phyloP scores from a whole-genome alignment of 139 green algal species.

The Trebouxia sp. region DNA sequence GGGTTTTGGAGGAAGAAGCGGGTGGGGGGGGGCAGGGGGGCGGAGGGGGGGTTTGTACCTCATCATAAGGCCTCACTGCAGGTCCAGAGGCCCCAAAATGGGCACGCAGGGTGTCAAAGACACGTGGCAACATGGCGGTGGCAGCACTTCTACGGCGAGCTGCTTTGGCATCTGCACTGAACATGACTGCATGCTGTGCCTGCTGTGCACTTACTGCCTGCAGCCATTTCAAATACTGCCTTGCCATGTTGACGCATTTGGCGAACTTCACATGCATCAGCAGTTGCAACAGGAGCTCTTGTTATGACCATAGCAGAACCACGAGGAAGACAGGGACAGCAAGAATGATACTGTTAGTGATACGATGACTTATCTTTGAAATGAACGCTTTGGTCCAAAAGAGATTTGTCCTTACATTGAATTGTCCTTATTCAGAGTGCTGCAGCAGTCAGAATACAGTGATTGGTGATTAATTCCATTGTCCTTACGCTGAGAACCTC shows the following conservation, averaged over 20 bases:
- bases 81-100: background rate
- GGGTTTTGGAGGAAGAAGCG: no score
- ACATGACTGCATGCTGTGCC: background rate
- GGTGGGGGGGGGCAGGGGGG: no score
- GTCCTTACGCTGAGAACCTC: no score
- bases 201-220: constrained; percentile 4
- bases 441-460: no score
- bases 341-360: background rate
- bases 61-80: background rate
- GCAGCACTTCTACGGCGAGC: constrained; percentile 1
- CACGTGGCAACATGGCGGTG: constrained; percentile 20
- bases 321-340: background rate
- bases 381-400: background rate
- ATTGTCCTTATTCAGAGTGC: no score
- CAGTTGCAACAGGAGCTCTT: background rate
- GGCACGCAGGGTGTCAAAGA: constrained; percentile 27
- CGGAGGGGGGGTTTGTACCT: no score
- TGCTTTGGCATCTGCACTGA: background rate
- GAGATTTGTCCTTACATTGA: no score
- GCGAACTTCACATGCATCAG: background rate
- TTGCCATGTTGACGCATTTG: background rate
- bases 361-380: background rate
- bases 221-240: background rate
- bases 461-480: no score
- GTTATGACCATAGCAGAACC: background rate